These are phyloP conservation scores for Botrytis aclada DNA, from an alignment of 2,329 filamentous ascomycete species.

Conservation along the genomic window DNA sequence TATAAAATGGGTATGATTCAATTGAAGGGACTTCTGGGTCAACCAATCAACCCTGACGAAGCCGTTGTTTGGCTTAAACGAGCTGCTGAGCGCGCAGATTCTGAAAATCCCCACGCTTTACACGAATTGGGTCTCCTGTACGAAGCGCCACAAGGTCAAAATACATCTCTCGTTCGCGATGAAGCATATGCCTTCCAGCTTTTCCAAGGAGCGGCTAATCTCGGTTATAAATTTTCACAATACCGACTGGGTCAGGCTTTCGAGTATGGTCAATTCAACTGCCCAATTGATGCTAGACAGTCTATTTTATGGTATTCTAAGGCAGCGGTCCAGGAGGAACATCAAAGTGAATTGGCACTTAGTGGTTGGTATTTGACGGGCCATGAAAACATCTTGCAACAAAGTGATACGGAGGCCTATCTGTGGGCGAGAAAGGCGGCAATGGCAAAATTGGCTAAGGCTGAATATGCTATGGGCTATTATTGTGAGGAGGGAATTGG, in stretches of 20 bases:
- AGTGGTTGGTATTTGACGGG: constrained; percentile 96
- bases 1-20: constrained; percentile 98
- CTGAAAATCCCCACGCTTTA: constrained; percentile 89
- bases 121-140: constrained; percentile 77
- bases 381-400: constrained; percentile 78
- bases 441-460: constrained; percentile 81
- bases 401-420: constrained; percentile 94
- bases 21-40: constrained; percentile 89
- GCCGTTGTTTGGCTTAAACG: constrained; percentile 90
- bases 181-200: constrained; percentile 77
- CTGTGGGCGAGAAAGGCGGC: constrained; percentile 96
- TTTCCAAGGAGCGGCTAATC: constrained; percentile 78
- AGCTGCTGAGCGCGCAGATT: constrained; percentile 81
- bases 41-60: constrained; percentile 76
- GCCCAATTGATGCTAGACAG: constrained; percentile 74
- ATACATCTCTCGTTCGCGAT: constrained; percentile 70
- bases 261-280: constrained; percentile 84
- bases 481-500: constrained; percentile 96
- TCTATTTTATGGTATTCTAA: constrained; percentile 94
- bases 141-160: constrained; percentile 54
- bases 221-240: constrained; percentile 95
- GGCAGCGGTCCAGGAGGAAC: constrained; percentile 88
- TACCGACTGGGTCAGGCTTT: constrained; percentile 84
- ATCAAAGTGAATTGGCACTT: constrained; percentile 82
- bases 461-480: constrained; percentile 97